phyloP scores from a whole-genome alignment of 768 basidiomycete species.

The Hortiboletus flavorubellus region DNA sequence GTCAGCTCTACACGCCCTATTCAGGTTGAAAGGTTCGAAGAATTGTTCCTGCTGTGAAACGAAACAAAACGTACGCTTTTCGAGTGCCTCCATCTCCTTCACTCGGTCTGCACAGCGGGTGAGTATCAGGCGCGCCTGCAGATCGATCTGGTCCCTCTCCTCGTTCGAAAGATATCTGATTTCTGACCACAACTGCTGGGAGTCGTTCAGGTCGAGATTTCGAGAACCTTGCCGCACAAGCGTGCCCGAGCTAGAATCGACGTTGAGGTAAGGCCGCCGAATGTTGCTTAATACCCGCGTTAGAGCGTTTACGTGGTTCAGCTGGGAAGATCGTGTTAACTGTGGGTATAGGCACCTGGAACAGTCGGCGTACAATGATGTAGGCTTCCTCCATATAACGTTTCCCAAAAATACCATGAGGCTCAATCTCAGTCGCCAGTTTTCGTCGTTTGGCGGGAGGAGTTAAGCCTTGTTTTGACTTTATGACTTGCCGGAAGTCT shows the following conservation, averaged over 20 bases:
- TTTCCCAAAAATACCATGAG: constrained; percentile 49
- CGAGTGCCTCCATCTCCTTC: constrained; percentile 81
- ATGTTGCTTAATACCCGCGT: constrained; percentile 70
- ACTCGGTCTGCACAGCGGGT: constrained; percentile 84
- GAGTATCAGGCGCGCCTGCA: constrained; percentile 84
- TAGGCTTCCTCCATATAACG: constrained; percentile 76
- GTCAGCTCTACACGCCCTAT: constrained; percentile 67
- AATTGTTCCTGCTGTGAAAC: constrained; percentile 13
- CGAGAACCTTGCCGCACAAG: constrained; percentile 48
- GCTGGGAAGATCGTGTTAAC: constrained; percentile 36
- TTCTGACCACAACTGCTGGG: constrained; percentile 55
- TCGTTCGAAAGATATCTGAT: constrained; percentile 78
- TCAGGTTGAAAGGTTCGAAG: constrained; percentile 15
- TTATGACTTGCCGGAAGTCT: constrained; percentile 54
- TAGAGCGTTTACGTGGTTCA: constrained; percentile 70
- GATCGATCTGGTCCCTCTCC: constrained; percentile 94
- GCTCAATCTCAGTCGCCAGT: constrained; percentile 35
- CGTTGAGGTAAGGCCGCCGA: constrained; percentile 83
- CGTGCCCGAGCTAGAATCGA: constrained; percentile 58
- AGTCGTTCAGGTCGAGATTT: constrained; percentile 52
- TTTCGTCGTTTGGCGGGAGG: constrained; percentile 54
- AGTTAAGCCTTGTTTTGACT: constrained; percentile 41
- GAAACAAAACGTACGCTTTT: constrained; percentile 65
- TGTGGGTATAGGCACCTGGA: background rate
- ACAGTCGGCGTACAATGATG: constrained; percentile 47